Base-by-base conservation (phyloP, 2,329 filamentous ascomycete species). In the Talaromyces verruculosus region DNA sequence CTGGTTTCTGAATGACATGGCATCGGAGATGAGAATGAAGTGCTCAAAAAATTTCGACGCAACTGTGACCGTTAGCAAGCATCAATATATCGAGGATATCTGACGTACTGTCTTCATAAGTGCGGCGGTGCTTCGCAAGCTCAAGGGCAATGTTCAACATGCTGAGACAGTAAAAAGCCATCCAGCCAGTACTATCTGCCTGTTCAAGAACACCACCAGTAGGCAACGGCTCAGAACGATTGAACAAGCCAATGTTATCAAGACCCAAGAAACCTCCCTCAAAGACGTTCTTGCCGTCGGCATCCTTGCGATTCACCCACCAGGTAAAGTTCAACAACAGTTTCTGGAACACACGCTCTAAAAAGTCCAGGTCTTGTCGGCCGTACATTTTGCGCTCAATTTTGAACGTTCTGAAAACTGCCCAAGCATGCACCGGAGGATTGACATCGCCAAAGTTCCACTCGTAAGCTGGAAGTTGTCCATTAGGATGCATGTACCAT, bases 371-470 rank as follows among this genome's bases (percentile, higher is more conserved):
- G 76, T 98, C 94, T 75, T 97, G 92, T 39, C 92, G 88, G 47
- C 94, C 95, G 73, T 97, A 98, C 83, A 98, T 88, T 82, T 98
- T 98, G 71, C 95, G 89, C 82, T 98, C 94, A 69, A 98, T 97
- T 81, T 98, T 98, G 88, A 98, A 98, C 0, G 91, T 92, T 65
- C 95, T 87, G 84, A 98, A 98, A 0, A 92, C 92, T 1, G 94
- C 89, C 94, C 94, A 98, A 0, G 94, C 95, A 77, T 98, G 94
- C 0, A 98, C 94, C 0, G 94, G 94, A 30, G 94, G 94, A 72
- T 98, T 98, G 69, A 97, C 94, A 73, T 98, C 95, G 63, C 93
- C 90, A 80, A 97, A 98, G 76, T 98, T 97, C 94, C 94, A 98
- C 77, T 98, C 94, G 73, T 89, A 95, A 72, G 94, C 93, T 61